Percentiles rank a stretch among this genome's conserved stretches.
These are phyloP conservation scores for Pachysandra terminalis DNA, from an alignment of 164 flowering plant genomes.

Conservation along the genomic window DNA sequence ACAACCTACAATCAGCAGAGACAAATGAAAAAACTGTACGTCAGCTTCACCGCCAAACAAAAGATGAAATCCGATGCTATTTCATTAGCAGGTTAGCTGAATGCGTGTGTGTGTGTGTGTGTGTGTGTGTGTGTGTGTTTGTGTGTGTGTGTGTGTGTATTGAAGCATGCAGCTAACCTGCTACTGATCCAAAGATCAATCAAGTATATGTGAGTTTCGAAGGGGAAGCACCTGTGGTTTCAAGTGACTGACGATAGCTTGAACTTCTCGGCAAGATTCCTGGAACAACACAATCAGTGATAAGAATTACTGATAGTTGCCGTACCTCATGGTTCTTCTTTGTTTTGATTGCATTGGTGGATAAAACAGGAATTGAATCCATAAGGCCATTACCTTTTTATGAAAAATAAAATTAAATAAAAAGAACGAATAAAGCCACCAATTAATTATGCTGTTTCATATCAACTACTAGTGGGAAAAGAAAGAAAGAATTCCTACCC, in stretches of 20 bases:
- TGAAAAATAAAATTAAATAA: too few relatives aligned
- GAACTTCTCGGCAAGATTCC: slow-evolving; percentile 93
- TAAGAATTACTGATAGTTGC: slow-evolving; percentile 8
- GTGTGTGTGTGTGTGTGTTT: too few relatives aligned
- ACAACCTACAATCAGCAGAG: slow-evolving; percentile 54
- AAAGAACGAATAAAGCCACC: not conserved
- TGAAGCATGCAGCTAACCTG: slow-evolving; percentile 40
- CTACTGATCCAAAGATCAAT: slow-evolving; percentile 28
- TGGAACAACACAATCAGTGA: slow-evolving; percentile 27
- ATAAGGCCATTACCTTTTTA: too few relatives aligned
- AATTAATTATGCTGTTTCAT: too few relatives aligned
- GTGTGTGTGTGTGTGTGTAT: too few relatives aligned
- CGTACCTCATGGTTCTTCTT: not conserved
- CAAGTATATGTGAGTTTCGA: slow-evolving; percentile 30
- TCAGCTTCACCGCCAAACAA: not conserved
- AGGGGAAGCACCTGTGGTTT: slow-evolving; percentile 84
- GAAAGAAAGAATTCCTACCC: too few relatives aligned
- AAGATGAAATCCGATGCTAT: not conserved
- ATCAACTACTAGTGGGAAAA: too few relatives aligned
- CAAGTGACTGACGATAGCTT: slow-evolving; percentile 66
- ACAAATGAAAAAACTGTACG: not conserved
- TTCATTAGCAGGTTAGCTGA: too few relatives aligned
- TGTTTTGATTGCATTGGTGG: not conserved
- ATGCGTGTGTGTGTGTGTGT: too few relatives aligned
- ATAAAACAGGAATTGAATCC: too few relatives aligned